Evolutionary conservation across 2,329 filamentous ascomycete species (phyloP).

Genomic region (Macrophomina phaseolina): DNA sequence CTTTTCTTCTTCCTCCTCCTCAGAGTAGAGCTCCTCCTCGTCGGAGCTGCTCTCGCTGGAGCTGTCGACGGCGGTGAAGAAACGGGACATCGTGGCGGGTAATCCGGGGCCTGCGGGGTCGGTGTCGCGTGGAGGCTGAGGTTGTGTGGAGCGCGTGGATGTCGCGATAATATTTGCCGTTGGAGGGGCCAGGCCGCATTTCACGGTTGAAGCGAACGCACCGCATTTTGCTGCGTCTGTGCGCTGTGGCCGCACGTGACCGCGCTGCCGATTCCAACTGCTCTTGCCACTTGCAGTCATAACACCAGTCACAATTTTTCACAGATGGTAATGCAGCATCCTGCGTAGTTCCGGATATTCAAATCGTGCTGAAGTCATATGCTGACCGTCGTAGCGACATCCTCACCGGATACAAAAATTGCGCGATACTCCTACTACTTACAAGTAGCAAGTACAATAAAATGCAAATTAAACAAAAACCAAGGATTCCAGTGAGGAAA

Average conservation of each 20-base stretch:
- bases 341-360: background rate
- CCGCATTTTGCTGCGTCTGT: slow-evolving; percentile 23
- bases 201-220: slow-evolving; percentile 22
- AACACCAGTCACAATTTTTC: background rate
- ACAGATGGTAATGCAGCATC: background rate
- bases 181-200: slow-evolving; percentile 27
- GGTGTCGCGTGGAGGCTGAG: slow-evolving; percentile 17
- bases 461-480: background rate
- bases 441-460: background rate
- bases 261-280: background rate
- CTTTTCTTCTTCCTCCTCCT: slow-evolving; percentile 70
- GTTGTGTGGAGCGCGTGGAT: slow-evolving; percentile 21
- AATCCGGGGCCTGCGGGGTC: slow-evolving; percentile 23
- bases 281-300: background rate
- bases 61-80: slow-evolving; percentile 95
- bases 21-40: slow-evolving; percentile 91
- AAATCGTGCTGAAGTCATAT: background rate
- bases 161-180: slow-evolving; percentile 27
- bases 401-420: background rate
- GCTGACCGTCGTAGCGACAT: background rate
- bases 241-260: slow-evolving; percentile 14
- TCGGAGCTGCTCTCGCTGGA: slow-evolving; percentile 93
- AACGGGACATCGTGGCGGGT: slow-evolving; percentile 69
- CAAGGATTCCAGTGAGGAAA: background rate
- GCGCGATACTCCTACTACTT: background rate